A percentile compares a stretch with the other conserved stretches of the same genome.
Evolutionary conservation across 2,329 filamentous ascomycete genomes (phyloP).

Genomic region (Endoconidiophora polonica): DNA sequence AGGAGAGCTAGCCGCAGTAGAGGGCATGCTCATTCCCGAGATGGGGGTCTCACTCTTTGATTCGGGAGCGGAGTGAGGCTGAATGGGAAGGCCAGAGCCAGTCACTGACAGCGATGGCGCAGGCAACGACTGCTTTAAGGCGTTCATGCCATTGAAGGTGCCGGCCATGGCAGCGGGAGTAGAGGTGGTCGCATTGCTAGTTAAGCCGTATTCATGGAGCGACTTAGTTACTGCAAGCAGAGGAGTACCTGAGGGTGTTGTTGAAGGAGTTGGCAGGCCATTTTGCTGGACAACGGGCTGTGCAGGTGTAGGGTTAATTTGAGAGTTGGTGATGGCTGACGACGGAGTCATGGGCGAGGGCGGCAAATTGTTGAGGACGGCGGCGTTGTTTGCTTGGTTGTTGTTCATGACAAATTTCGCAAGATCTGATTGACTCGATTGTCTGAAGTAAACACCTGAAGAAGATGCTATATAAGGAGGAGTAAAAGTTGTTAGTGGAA

Average conservation of each 20-base stretch:
- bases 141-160: constrained; percentile 27
- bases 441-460: constrained; percentile 15
- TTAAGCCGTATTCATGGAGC: constrained; percentile 17
- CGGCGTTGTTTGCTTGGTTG: constrained; percentile 16
- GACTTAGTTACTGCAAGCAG: constrained; percentile 16
- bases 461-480: background rate
- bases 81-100: background rate
- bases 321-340: constrained; percentile 18
- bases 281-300: constrained; percentile 22
- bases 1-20: constrained; percentile 41
- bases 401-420: constrained; percentile 31
- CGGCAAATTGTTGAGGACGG: constrained; percentile 17
- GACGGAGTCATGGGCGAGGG: constrained; percentile 18
- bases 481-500: background rate
- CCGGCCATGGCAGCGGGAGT: constrained; percentile 24
- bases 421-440: constrained; percentile 26
- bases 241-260: constrained; percentile 16
- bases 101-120: constrained; percentile 13
- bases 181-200: constrained; percentile 17
- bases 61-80: constrained; percentile 5
- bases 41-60: constrained; percentile 32
- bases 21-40: constrained; percentile 38
- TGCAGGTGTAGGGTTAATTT: constrained; percentile 21
- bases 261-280: constrained; percentile 16
- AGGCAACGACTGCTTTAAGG: constrained; percentile 18